phyloP scores from a whole-genome alignment of 768 basidiomycete species.

The Hirschioporus abietinus region DNA sequence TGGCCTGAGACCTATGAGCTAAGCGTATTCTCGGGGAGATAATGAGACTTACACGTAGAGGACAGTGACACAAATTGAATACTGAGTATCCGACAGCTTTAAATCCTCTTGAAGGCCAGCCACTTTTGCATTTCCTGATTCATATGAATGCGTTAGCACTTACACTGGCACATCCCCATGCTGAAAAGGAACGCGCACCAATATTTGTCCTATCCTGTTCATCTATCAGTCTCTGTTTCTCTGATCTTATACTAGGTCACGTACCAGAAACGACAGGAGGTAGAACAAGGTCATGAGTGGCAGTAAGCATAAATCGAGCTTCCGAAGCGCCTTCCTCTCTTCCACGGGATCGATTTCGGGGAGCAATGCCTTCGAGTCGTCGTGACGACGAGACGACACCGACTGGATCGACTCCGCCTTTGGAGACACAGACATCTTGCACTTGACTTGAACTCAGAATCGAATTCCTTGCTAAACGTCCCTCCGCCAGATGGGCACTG shows the following conservation, averaged over 20 bases:
- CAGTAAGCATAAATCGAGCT: slow-evolving; percentile 35
- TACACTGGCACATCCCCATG: slow-evolving; percentile 31
- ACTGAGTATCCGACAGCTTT: slow-evolving; percentile 43
- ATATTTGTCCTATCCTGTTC: slow-evolving; percentile 16
- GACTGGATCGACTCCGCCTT: background rate
- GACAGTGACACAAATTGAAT: slow-evolving; percentile 44
- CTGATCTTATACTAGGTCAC: slow-evolving; percentile 5
- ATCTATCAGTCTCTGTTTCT: background rate
- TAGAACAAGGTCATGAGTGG: slow-evolving; percentile 35
- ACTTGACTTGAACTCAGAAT: background rate
- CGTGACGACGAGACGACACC: background rate
- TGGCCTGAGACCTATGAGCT: slow-evolving; percentile 25
- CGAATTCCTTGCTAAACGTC: no score
- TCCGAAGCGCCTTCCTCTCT: slow-evolving; percentile 40
- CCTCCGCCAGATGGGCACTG: background rate
- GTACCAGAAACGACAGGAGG: slow-evolving; percentile 32
- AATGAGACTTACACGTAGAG: slow-evolving; percentile 32
- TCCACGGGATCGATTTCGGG: background rate
- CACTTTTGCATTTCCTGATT: slow-evolving; percentile 47
- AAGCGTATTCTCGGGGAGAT: background rate
- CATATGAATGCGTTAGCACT: background rate
- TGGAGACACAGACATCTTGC: background rate
- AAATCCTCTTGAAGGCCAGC: slow-evolving; percentile 55
- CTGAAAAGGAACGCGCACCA: background rate
- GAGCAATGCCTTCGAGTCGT: background rate